A percentile compares a stretch with the other conserved stretches of the same genome.
These are phyloP conservation scores for Ganoderma meredithae DNA, from an alignment of 1,284 basidiomycete genomes.

Conservation along the genomic window DNA sequence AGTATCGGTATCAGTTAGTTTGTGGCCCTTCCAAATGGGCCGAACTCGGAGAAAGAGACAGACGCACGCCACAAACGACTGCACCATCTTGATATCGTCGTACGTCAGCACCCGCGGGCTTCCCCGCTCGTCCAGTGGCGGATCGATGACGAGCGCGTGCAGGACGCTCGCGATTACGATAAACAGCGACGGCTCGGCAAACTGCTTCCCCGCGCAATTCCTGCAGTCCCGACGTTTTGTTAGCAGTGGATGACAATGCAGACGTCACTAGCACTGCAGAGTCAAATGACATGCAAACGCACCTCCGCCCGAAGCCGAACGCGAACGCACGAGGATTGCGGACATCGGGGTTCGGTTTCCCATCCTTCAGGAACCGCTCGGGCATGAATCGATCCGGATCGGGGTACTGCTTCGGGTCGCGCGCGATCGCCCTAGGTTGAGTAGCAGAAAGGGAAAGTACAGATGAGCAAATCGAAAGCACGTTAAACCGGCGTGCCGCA, in stretches of 20 bases:
- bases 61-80: slow-evolving; percentile 10
- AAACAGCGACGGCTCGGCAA: slow-evolving; percentile 35
- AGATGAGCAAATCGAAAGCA: not conserved
- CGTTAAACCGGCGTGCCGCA: not conserved
- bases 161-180: slow-evolving; percentile 33
- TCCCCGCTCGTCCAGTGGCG: slow-evolving; percentile 12
- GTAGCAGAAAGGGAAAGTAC: not conserved
- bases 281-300: not conserved
- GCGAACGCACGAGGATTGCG: slow-evolving; percentile 18
- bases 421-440: slow-evolving; percentile 21
- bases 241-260: not conserved
- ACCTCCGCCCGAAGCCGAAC: slow-evolving; percentile 35
- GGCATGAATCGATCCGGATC: slow-evolving; percentile 31
- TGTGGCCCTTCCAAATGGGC: not conserved
- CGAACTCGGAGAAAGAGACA: not conserved
- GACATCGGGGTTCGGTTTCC: slow-evolving; percentile 17
- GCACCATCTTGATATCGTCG: slow-evolving; percentile 9
- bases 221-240: slow-evolving; percentile 6
- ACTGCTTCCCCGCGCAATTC: slow-evolving; percentile 31
- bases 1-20: not conserved
- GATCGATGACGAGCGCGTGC: slow-evolving; percentile 30
- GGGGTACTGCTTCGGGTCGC: slow-evolving; percentile 21
- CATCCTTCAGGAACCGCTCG: slow-evolving; percentile 30
- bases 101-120: slow-evolving; percentile 11
- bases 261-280: not conserved